Conservation (phyloP, 768 basidiomycete genomes). For the Suillus tomentosus region DNA sequence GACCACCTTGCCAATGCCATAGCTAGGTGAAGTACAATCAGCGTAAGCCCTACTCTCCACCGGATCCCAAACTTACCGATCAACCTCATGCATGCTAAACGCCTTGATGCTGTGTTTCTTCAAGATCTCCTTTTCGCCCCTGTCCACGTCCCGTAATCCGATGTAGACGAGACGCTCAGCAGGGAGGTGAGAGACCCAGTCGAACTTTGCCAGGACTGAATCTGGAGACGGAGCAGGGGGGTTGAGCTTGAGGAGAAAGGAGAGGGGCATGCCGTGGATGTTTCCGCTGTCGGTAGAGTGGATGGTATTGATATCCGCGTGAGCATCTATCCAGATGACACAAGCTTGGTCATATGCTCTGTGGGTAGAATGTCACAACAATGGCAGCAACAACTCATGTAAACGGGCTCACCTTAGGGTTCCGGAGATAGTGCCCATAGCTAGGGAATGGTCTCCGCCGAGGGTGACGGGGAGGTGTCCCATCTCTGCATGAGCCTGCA, state of each 20-base stretch:
- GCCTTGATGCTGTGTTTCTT: conserved; percentile 79
- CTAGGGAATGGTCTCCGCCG: conserved; percentile 94
- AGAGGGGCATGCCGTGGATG: conserved; percentile 97
- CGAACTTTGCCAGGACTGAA: conserved; percentile 35
- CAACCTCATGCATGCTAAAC: conserved; percentile 92
- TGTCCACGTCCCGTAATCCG: conserved; percentile 91
- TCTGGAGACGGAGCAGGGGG: conserved; percentile 29
- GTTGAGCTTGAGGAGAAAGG: conserved; percentile 74
- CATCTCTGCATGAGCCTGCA: conserved; percentile 73
- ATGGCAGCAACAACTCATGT: not conserved
- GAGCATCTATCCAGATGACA: conserved; percentile 96
- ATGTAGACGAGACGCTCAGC: conserved; percentile 90
- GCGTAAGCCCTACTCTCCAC: conserved; percentile 59
- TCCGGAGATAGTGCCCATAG: conserved; percentile 94
- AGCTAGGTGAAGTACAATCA: conserved; percentile 36
- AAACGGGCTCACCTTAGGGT: conserved; percentile 62
- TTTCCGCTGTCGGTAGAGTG: conserved; percentile 87
- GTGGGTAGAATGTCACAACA: conserved; percentile 12
- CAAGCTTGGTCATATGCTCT: conserved; percentile 80
- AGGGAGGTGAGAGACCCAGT: conserved; percentile 65
- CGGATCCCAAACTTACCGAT: conserved; percentile 49
- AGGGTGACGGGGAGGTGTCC: conserved; percentile 88
- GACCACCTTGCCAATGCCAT: conserved; percentile 92
- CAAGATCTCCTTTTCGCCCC: conserved; percentile 85
- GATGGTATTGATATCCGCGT: conserved; percentile 93